A percentile compares a stretch with the other conserved stretches of the same genome.
Conservation (phyloP, 2,329 filamentous ascomycete species). For the Bertia moriformis region DNA sequence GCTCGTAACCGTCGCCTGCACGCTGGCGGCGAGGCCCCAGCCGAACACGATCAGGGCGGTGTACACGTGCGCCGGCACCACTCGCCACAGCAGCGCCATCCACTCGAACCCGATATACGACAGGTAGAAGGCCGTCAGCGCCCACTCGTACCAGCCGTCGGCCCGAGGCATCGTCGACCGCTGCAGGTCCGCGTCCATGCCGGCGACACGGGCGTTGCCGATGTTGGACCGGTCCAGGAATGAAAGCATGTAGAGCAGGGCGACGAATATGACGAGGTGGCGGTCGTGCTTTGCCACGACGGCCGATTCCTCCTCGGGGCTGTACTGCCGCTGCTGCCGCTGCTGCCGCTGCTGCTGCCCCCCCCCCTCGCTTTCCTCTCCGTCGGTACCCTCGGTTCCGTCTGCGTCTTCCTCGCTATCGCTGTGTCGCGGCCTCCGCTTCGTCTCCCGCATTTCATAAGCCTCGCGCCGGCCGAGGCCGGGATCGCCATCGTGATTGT, state of each 20-base stretch:
- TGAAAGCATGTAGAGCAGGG: neutral
- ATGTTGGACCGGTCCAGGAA: slow-evolving; percentile 23
- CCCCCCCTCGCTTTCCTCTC: no score
- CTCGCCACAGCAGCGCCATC: slow-evolving; percentile 47
- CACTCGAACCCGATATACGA: slow-evolving; percentile 51
- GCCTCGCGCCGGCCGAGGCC: no score
- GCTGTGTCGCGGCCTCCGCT: no score
- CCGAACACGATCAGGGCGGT: slow-evolving; percentile 49
- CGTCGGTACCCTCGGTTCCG: no score
- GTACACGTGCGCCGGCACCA: slow-evolving; percentile 45
- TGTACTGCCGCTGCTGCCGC: no score
- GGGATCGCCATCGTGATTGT: no score
- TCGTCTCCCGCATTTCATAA: no score
- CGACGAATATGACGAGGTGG: no score
- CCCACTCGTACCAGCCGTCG: slow-evolving; percentile 40
- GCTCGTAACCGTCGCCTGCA: slow-evolving; percentile 53
- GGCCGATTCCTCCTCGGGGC: no score
- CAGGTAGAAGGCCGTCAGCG: slow-evolving; percentile 45
- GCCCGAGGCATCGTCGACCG: slow-evolving; percentile 24
- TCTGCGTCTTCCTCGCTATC: no score
- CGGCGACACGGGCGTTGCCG: slow-evolving; percentile 47
- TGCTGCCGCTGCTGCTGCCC: no score
- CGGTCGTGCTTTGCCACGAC: no score
- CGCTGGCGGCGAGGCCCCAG: slow-evolving; percentile 67
- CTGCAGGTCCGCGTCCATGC: slow-evolving; percentile 46